Evolutionary conservation across 176 grass and related monocot genomes (phyloP).

Genomic region (Phyllostachys edulis): DNA sequence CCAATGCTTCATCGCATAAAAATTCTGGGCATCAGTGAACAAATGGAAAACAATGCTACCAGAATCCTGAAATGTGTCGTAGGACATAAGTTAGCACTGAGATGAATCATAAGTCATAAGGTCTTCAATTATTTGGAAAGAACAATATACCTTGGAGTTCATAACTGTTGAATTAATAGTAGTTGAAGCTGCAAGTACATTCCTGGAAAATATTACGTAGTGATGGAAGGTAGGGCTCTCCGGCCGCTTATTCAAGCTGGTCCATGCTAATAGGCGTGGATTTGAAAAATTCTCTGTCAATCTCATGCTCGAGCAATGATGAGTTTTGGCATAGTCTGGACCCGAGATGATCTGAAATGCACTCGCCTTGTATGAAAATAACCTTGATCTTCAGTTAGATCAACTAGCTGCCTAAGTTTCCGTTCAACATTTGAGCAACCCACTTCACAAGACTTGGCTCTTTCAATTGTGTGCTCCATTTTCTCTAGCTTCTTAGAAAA

Average conservation of each 20-base stretch:
- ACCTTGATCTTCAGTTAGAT: conserved; percentile 81
- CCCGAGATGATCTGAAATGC: conserved; percentile 77
- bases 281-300: conserved; percentile 88
- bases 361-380: conserved; percentile 86
- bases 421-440: conserved; percentile 73
- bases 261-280: conserved; percentile 10
- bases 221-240: conserved; percentile 44
- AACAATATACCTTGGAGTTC: conserved; percentile 61
- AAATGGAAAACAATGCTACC: conserved; percentile 63
- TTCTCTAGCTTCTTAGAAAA: conserved; percentile 64
- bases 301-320: conserved; percentile 82
- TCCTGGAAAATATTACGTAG: conserved; percentile 73
- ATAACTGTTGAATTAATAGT: conserved; percentile 69
- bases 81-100: conserved; percentile 12
- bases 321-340: conserved; percentile 77
- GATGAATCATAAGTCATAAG: not conserved
- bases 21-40: conserved; percentile 72
- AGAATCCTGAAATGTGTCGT: conserved; percentile 57
- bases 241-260: conserved; percentile 31
- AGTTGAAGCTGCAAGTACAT: conserved; percentile 73
- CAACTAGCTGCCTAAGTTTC: conserved; percentile 80
- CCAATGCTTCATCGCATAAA: conserved; percentile 79
- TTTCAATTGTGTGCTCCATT: conserved; percentile 61
- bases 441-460: conserved; percentile 61
- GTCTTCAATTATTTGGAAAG: not conserved